Percentiles rank a stretch among this genome's conserved stretches.
Conservation (phyloP, 2,329 filamentous ascomycete genomes). For the Orbilia blumenaviensis region DNA sequence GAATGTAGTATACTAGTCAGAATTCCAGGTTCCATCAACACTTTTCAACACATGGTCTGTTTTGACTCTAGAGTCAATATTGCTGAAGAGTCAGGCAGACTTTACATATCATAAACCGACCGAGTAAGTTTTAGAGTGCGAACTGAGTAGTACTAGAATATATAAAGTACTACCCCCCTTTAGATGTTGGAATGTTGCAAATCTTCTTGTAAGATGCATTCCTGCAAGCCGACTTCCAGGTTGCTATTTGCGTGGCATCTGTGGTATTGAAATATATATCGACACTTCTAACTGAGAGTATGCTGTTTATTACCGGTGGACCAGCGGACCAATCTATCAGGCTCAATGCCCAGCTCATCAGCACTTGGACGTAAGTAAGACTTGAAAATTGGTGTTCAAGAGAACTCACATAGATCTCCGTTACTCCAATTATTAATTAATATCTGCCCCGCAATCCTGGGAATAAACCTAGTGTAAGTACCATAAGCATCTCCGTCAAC, state of each 20-base stretch:
- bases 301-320: slow-evolving; percentile 26
- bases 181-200: slow-evolving; percentile 26
- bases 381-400: neutral
- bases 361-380: neutral
- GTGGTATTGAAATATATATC: slow-evolving; percentile 45
- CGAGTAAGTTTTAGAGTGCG: too few species aligned
- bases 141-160: too few species aligned
- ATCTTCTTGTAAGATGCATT: neutral
- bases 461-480: slow-evolving; percentile 4
- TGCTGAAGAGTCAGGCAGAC: too few species aligned
- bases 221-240: slow-evolving; percentile 27
- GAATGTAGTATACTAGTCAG: too few species aligned
- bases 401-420: slow-evolving; percentile 32
- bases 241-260: neutral
- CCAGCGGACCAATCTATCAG: slow-evolving; percentile 40
- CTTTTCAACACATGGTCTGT: too few species aligned
- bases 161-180: neutral
- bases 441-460: slow-evolving; percentile 3
- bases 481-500: slow-evolving; percentile 17
- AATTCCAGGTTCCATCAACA: too few species aligned
- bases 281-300: slow-evolving; percentile 27
- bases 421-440: slow-evolving; percentile 52
- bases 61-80: too few species aligned
- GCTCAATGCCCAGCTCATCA: neutral
- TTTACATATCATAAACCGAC: too few species aligned